Percentiles rank a stretch among this genome's conserved stretches.
phyloP scores from a whole-genome alignment of 2,329 filamentous ascomycete species.

The Ceratocystis cubensis region DNA sequence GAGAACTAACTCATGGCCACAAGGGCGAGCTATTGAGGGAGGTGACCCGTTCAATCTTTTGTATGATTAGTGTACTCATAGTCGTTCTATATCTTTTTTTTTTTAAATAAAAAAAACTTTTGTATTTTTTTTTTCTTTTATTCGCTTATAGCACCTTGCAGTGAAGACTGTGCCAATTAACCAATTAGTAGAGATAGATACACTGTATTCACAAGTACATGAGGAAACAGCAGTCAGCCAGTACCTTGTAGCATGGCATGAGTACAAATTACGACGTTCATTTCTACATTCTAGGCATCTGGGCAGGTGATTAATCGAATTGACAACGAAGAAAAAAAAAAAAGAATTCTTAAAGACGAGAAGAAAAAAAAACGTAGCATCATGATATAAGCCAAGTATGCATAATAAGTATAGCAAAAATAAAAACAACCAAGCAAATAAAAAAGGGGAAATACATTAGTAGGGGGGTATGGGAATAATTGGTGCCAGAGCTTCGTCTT shows the following conservation, averaged over 20 bases:
- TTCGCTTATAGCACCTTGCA: too few species aligned
- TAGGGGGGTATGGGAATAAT: neutral
- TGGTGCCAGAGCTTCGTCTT: neutral
- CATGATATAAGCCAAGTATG: slow-evolving; percentile 7
- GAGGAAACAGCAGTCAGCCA: too few species aligned
- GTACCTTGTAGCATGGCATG: too few species aligned
- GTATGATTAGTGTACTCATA: neutral
- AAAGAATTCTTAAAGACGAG: neutral
- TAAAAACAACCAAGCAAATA: slow-evolving; percentile 12
- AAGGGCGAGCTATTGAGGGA: neutral
- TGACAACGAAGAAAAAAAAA: neutral
- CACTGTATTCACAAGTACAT: too few species aligned
- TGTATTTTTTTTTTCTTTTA: too few species aligned
- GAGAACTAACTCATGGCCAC: slow-evolving; percentile 12
- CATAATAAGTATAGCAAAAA: slow-evolving; percentile 6
- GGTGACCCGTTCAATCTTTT: neutral
- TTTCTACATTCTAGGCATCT: too few species aligned
- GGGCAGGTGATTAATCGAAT: neutral
- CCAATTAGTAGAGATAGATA: too few species aligned
- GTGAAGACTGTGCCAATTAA: too few species aligned
- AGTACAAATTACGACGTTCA: too few species aligned
- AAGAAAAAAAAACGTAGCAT: neutral
- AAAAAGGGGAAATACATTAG: neutral
- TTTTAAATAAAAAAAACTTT: neutral
- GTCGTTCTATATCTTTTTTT: neutral